Evolutionary conservation across 1,139 yeast species (phyloP), one percentile per base, ranked within the genome.

Genomic region (Petasospora fabianii): DNA sequence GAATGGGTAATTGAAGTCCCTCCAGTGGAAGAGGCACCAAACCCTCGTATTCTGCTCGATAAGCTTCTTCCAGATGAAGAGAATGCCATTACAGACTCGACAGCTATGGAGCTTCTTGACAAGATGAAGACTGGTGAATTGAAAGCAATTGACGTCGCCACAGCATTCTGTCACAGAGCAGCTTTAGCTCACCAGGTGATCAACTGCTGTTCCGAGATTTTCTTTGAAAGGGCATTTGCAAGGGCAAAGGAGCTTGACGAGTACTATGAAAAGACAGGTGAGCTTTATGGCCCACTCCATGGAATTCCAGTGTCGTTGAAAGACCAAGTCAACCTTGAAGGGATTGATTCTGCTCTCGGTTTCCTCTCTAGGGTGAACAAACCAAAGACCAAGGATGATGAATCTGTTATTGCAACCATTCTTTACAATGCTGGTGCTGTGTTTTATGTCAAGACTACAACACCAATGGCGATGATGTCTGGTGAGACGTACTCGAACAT

Each of bases 231-330:
- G 21, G 73, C 71, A 1, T 48, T 70, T 13, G 51, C 48, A 19
- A 58, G 71, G 32, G 81, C 83, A 1, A 57, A 65, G 44, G 61
- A 61, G 42, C 61, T 75, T 44, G 84, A 78, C 48, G 62, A 58
- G 10, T 58, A 64, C 45, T 64, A 55, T 30, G 46, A 47, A 6
- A 43, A 53, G 29, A 56, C 55, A 15, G 73, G 73, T 1, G 55
- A 63, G 35, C 44, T 64, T 0, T 41, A 63, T 12, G 84, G 84
- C 13, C 80, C 82, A 6, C 60, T 82, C 24, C 86, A 83, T 38
- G 92, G 90, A 3, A 62, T 83, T 42, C 88, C 88, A 9, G 65
- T 82, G 35, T 76, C 86, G 3, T 54, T 81, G 39, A 73, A 73
- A 47, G 81, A 75, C 46, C 75, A 72, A 45, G 58, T 73, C 39